phyloP scores from a whole-genome alignment of 768 basidiomycete genomes.

The Fomitopsis pulvina region DNA sequence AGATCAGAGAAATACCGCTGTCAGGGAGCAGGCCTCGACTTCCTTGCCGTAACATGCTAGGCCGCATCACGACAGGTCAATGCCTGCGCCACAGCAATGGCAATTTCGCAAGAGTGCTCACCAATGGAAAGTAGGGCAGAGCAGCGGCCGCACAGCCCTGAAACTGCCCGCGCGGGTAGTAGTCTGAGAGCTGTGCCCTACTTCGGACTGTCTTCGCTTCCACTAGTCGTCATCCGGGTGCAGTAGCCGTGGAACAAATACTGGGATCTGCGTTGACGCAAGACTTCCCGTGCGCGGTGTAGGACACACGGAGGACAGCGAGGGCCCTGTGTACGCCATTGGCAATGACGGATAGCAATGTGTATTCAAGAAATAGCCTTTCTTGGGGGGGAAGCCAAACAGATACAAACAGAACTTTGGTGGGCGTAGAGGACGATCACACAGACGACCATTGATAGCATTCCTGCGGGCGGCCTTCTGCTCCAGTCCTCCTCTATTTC shows the following conservation, averaged over 20 bases:
- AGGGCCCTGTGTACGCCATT: too few relatives aligned
- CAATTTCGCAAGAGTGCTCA: too few relatives aligned
- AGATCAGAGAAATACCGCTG: too few relatives aligned
- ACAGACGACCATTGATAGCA: background rate
- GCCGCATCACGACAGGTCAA: too few relatives aligned
- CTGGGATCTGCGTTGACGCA: background rate
- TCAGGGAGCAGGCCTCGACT: too few relatives aligned
- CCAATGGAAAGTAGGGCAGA: too few relatives aligned
- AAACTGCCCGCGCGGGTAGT: too few relatives aligned
- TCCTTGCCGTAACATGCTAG: too few relatives aligned
- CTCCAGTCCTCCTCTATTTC: constrained; percentile 4
- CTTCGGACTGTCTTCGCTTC: background rate
- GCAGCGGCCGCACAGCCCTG: too few relatives aligned
- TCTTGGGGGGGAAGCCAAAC: background rate
- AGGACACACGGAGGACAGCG: background rate
- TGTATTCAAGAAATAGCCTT: background rate
- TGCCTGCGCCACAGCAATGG: too few relatives aligned
- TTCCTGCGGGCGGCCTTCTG: constrained; percentile 4
- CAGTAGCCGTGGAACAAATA: background rate
- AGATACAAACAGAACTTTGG: background rate
- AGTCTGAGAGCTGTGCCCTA: background rate
- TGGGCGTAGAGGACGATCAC: background rate
- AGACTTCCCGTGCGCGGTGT: background rate
- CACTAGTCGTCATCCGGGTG: background rate
- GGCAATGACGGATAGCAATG: too few relatives aligned